These are phyloP conservation scores for Neonectria hederae DNA, from an alignment of 2,329 filamentous ascomycete genomes.

Conservation along the genomic window DNA sequence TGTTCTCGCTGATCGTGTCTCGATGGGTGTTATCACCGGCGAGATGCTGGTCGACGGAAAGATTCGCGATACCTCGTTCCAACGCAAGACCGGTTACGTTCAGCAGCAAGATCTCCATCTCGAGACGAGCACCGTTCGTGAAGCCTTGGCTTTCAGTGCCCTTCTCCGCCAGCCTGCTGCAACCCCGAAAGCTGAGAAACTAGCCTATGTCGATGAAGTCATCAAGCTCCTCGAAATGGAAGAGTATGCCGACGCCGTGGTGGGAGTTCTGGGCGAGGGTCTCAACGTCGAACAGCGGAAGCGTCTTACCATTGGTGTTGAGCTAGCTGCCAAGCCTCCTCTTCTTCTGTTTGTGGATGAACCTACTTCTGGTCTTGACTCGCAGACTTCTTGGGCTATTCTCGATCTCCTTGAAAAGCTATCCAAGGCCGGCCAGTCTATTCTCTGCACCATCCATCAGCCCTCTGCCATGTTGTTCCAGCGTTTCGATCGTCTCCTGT, in stretches of 20 bases:
- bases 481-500: slow-evolving; percentile 66
- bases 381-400: slow-evolving; percentile 75
- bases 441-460: slow-evolving; percentile 64
- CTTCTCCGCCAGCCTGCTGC: slow-evolving; percentile 56
- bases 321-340: slow-evolving; percentile 54
- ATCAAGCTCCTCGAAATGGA: slow-evolving; percentile 65
- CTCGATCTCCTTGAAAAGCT: slow-evolving; percentile 75
- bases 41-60: slow-evolving; percentile 77
- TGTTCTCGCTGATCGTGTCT: slow-evolving; percentile 74
- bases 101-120: slow-evolving; percentile 70
- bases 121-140: slow-evolving; percentile 57
- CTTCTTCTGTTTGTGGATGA: slow-evolving; percentile 65
- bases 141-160: slow-evolving; percentile 54
- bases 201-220: slow-evolving; percentile 62
- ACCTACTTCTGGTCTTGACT: slow-evolving; percentile 65
- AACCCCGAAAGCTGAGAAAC: slow-evolving; percentile 58
- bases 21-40: slow-evolving; percentile 75
- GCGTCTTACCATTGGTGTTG: slow-evolving; percentile 61
- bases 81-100: slow-evolving; percentile 76
- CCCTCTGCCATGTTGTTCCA: slow-evolving; percentile 51
- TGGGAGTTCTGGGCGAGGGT: slow-evolving; percentile 55
- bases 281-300: slow-evolving; percentile 63
- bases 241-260: slow-evolving; percentile 64
- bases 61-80: slow-evolving; percentile 72
- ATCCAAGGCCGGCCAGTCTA: slow-evolving; percentile 59